phyloP scores from a whole-genome alignment of 352 stramenopile species.

The Globisporangium spiculum region DNA sequence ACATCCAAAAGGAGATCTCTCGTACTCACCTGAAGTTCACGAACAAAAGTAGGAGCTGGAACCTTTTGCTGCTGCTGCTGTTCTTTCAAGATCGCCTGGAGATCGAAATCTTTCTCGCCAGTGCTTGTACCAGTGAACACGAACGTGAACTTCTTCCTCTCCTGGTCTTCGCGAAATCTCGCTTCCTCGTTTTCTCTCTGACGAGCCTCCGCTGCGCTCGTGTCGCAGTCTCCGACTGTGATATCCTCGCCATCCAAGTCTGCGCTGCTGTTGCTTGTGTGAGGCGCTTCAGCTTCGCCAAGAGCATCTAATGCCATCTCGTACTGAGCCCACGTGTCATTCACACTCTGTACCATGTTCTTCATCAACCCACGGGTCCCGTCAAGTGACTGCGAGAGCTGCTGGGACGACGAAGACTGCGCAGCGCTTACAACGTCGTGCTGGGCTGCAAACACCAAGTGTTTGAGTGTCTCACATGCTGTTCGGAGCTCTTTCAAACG shows the following conservation, averaged over 20 bases:
- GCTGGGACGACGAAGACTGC: neutral
- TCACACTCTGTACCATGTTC: constrained; percentile 22
- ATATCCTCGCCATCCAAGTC: constrained; percentile 1
- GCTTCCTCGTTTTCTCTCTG: neutral
- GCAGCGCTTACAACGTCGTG: constrained; percentile 24
- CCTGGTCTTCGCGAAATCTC: neutral
- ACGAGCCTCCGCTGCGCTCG: neutral
- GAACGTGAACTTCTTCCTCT: constrained; percentile 27
- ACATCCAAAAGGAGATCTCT: too few species aligned
- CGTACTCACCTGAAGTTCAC: constrained; percentile 31
- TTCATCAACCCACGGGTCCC: constrained; percentile 20
- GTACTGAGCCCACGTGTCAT: constrained; percentile 19
- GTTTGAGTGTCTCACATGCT: constrained; percentile 48
- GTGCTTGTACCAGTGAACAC: constrained; percentile 78
- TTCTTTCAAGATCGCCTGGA: constrained; percentile 39
- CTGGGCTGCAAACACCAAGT: constrained; percentile 40
- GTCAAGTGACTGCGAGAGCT: constrained; percentile 1
- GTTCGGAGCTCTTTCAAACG: constrained; percentile 38
- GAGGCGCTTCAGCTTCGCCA: neutral
- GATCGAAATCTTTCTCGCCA: constrained; percentile 60
- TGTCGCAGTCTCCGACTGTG: neutral
- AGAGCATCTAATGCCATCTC: constrained; percentile 12
- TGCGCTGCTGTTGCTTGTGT: neutral
- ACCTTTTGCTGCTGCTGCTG: constrained; percentile 23
- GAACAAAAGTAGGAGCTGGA: constrained; percentile 37